Conservation (phyloP, 2,329 filamentous ascomycete species). For the Aspergillus sp. region DNA sequence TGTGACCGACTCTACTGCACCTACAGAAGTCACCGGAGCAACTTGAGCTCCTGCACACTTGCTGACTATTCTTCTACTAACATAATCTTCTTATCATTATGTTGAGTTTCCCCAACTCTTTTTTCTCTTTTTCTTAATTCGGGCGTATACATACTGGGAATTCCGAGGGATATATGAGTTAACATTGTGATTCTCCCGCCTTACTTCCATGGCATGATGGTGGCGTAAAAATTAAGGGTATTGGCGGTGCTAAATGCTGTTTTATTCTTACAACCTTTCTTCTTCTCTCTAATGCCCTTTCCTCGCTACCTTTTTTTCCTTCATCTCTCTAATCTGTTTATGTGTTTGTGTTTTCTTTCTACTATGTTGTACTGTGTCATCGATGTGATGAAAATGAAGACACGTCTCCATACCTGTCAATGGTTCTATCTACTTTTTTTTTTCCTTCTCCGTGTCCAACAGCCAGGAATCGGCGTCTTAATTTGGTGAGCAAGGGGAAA, state of each 20-base stretch:
- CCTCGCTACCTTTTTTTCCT: conserved; percentile 2
- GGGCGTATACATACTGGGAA: conserved; percentile 35
- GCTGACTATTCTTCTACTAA: conserved; percentile 1
- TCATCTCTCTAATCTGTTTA: conserved; percentile 9
- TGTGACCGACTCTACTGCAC: conserved; percentile 18
- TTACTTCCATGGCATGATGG: conserved; percentile 27
- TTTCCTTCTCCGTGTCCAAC: conserved; percentile 10
- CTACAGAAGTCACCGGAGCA: conserved; percentile 22
- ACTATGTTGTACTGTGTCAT: conserved; percentile 2
- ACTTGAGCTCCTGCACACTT: conserved; percentile 14
- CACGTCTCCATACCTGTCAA: conserved; percentile 16
- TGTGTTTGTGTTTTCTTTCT: conserved; percentile 17
- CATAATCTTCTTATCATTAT: conserved; percentile 13
- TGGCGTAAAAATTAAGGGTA: conserved; percentile 22
- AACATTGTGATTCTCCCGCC: conserved; percentile 16
- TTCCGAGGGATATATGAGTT: conserved; percentile 27
- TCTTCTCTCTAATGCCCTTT: conserved; percentile 8
- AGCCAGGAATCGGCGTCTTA: conserved; percentile 17
- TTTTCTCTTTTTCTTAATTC: conserved; percentile 22
- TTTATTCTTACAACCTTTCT: conserved; percentile 12
- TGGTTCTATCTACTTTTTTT: conserved; percentile 16
- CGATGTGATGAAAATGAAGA: conserved; percentile 18
- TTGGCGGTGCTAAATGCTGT: conserved; percentile 13
- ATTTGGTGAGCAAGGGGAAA: background rate
- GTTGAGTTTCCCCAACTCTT: conserved; percentile 15